Evolutionary conservation across 1,284 basidiomycete species (phyloP).

Genomic region (Cryptococcus deneoformans): DNA sequence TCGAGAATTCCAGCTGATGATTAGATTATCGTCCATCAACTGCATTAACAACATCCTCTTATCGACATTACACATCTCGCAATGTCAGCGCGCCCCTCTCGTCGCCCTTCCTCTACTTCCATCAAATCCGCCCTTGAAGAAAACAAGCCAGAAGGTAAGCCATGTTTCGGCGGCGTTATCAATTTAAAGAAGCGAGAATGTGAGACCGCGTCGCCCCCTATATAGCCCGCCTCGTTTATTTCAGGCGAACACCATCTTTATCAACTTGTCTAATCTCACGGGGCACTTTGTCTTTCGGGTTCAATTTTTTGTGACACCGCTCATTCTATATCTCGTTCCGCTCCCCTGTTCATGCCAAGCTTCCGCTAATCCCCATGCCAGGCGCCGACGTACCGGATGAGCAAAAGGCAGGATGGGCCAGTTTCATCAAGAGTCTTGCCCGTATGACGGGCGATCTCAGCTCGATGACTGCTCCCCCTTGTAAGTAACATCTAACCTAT

Average conservation of each 20-base stretch:
- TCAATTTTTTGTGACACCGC: not conserved
- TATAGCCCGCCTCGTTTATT: not conserved
- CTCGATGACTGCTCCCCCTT: constrained; percentile 82
- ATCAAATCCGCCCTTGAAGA: constrained; percentile 11
- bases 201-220: not conserved
- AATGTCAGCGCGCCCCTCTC: not conserved
- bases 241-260: not conserved
- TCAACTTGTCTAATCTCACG: not conserved
- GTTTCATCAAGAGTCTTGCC: constrained; percentile 60
- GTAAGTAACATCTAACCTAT: constrained; percentile 22
- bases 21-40: too few relatives aligned
- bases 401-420: constrained; percentile 51
- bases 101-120: constrained; percentile 2
- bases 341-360: not conserved
- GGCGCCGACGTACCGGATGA: constrained; percentile 48
- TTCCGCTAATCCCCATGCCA: constrained; percentile 11
- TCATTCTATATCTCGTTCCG: not conserved
- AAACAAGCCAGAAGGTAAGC: constrained; percentile 18
- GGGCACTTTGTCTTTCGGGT: not conserved
- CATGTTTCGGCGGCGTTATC: not conserved
- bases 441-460: constrained; percentile 90
- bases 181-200: not conserved
- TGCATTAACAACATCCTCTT: too few relatives aligned
- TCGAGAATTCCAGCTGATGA: too few relatives aligned
- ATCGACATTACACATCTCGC: too few relatives aligned